These are phyloP conservation scores for Moesziomyces antarcticus DNA, from an alignment of 1,284 basidiomycete genomes.

Conservation along the genomic window DNA sequence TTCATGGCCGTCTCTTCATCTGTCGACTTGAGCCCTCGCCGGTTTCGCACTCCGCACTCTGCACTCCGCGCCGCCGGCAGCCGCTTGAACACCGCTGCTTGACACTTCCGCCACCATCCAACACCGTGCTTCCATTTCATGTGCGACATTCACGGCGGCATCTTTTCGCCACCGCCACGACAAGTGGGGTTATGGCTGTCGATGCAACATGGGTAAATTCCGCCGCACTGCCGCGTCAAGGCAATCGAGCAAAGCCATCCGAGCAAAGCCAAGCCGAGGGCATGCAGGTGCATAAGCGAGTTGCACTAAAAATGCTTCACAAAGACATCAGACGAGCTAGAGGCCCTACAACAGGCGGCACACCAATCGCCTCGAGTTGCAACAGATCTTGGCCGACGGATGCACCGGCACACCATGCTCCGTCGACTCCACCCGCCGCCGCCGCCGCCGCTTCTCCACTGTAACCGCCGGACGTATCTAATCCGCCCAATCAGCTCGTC, in stretches of 20 bases:
- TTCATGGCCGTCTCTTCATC: neutral
- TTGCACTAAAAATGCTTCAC: slow-evolving; percentile 8
- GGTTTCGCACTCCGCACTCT: neutral
- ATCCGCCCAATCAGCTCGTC: neutral
- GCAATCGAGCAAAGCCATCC: no score
- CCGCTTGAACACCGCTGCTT: neutral
- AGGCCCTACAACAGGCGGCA: neutral
- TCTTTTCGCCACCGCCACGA: no score
- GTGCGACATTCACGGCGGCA: no score
- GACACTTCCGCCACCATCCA: no score
- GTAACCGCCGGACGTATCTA: neutral
- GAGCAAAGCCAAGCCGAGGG: neutral
- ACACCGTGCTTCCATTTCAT: no score
- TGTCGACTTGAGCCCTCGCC: no score
- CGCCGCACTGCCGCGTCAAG: no score
- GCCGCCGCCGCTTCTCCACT: neutral
- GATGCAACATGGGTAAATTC: neutral
- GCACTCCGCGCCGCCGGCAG: neutral
- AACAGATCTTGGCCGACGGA: slow-evolving; percentile 3
- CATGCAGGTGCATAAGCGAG: slow-evolving; percentile 18
- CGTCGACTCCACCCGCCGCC: neutral
- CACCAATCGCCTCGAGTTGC: neutral
- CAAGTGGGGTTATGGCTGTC: no score
- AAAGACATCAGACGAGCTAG: no score
- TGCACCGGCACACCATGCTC: slow-evolving; percentile 26